These are phyloP conservation scores for Salicornia ramosissima DNA, from an alignment of 148 eudicot genomes.

Conservation along the genomic window DNA sequence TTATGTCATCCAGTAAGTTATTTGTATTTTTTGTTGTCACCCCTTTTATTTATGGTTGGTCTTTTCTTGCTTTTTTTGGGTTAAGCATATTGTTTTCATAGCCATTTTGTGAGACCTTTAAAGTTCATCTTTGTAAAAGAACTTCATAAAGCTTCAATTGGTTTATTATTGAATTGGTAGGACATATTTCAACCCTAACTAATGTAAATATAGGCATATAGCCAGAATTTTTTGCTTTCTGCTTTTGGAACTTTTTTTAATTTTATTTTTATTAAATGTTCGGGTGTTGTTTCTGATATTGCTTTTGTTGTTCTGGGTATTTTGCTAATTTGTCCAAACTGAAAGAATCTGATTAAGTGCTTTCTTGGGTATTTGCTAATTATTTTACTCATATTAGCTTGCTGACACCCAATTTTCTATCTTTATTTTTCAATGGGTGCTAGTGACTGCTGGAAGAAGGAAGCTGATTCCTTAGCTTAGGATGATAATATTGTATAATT, in stretches of 20 bases:
- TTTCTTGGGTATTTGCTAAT: neutral
- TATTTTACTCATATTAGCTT: neutral
- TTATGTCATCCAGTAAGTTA: no score
- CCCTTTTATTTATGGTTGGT: neutral
- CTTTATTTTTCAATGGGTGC: neutral
- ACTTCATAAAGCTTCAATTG: neutral
- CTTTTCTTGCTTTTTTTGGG: constrained; percentile 16
- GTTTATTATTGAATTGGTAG: neutral
- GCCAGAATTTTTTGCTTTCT: neutral
- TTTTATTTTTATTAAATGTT: neutral
- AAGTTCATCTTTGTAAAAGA: neutral
- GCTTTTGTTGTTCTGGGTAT: constrained; percentile 14
- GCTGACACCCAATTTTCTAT: neutral
- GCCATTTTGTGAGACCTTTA: neutral
- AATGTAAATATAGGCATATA: no score
- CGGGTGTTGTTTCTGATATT: neutral
- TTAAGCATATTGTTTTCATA: constrained; percentile 2
- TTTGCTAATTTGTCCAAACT: neutral
- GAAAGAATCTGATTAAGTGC: neutral
- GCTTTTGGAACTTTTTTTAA: neutral
- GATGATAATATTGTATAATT: neutral
- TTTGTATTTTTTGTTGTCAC: constrained; percentile 7
- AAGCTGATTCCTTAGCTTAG: constrained; percentile 20
- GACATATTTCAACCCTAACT: neutral
- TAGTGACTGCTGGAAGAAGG: constrained; percentile 26